phyloP scores from a whole-genome alignment of 1,284 basidiomycete species.

The Caloboletus inedulis region DNA sequence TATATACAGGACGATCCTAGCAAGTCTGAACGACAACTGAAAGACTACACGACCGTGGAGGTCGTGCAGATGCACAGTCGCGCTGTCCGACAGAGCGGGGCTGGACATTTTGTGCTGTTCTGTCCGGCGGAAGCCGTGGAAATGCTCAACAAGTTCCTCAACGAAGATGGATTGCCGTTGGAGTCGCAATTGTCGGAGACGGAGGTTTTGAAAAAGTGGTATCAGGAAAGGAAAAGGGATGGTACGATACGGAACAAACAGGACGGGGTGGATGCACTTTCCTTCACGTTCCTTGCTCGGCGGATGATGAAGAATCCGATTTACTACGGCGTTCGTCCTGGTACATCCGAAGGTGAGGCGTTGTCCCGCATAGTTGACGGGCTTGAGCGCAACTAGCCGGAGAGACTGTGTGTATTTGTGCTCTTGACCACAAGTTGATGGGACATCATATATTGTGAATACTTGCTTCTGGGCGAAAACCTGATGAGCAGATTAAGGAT shows the following conservation, averaged over 20 bases:
- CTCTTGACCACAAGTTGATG: not conserved
- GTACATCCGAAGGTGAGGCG: slow-evolving; percentile 44
- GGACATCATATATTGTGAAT: not conserved
- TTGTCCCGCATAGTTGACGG: slow-evolving; percentile 73
- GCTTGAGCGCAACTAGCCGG: slow-evolving; percentile 30
- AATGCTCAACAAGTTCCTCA: slow-evolving; percentile 77
- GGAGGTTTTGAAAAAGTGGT: slow-evolving; percentile 52
- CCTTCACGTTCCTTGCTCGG: slow-evolving; percentile 78
- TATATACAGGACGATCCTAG: slow-evolving; percentile 60
- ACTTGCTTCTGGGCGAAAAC: not conserved
- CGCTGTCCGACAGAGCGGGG: slow-evolving; percentile 62
- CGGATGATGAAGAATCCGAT: slow-evolving; percentile 79
- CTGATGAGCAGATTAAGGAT: not conserved
- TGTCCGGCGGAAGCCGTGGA: slow-evolving; percentile 83
- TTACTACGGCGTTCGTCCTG: slow-evolving; percentile 69
- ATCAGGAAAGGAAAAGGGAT: slow-evolving; percentile 39
- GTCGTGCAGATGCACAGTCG: slow-evolving; percentile 90
- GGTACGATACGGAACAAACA: slow-evolving; percentile 53
- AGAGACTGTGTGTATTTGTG: not conserved
- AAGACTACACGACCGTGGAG: slow-evolving; percentile 80
- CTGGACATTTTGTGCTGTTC: slow-evolving; percentile 79
- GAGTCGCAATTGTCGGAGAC: slow-evolving; percentile 76
- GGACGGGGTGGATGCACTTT: slow-evolving; percentile 72
- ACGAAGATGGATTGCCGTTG: slow-evolving; percentile 83
- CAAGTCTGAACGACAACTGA: slow-evolving; percentile 61